A percentile compares a stretch with the other conserved stretches of the same genome.
phyloP scores from a whole-genome alignment of 345 rosid genomes.

The Moricandia moricandioides region DNA sequence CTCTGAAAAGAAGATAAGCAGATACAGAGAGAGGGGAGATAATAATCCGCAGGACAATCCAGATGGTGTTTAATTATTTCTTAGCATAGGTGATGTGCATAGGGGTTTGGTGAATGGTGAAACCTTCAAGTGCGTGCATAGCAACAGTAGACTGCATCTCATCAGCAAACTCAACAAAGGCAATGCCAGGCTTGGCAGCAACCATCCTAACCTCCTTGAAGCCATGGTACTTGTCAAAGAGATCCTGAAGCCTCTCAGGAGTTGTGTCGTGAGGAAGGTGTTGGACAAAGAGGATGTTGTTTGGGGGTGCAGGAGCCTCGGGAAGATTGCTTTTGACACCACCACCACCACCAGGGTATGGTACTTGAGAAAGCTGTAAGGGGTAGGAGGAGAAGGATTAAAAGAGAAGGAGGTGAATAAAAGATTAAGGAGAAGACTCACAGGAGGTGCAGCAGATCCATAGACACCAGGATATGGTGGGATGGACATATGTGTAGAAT shows the following conservation, averaged over 20 bases:
- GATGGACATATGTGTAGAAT: constrained; percentile 57
- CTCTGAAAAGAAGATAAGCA: not conserved
- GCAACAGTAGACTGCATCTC: constrained; percentile 90
- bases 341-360: constrained; percentile 51
- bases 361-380: constrained; percentile 76
- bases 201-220: constrained; percentile 97
- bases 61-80: constrained; percentile 51
- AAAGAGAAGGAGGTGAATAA: not conserved
- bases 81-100: constrained; percentile 89
- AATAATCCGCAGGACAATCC: not conserved
- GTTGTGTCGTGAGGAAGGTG: constrained; percentile 86
- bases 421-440: constrained; percentile 38
- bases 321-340: constrained; percentile 57
- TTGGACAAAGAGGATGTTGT: constrained; percentile 88
- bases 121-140: constrained; percentile 82
- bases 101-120: constrained; percentile 68
- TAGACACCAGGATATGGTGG: constrained; percentile 70
- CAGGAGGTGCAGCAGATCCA: constrained; percentile 82
- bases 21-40: not conserved
- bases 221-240: constrained; percentile 69
- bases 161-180: constrained; percentile 84
- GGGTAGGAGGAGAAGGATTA: not conserved
- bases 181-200: constrained; percentile 95
- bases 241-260: constrained; percentile 74
- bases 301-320: constrained; percentile 91